Percentiles rank a stretch among this genome's conserved stretches.
These are phyloP conservation scores for Fusarium protoensiforme DNA, from an alignment of 2,329 filamentous ascomycete species.

Conservation along the genomic window DNA sequence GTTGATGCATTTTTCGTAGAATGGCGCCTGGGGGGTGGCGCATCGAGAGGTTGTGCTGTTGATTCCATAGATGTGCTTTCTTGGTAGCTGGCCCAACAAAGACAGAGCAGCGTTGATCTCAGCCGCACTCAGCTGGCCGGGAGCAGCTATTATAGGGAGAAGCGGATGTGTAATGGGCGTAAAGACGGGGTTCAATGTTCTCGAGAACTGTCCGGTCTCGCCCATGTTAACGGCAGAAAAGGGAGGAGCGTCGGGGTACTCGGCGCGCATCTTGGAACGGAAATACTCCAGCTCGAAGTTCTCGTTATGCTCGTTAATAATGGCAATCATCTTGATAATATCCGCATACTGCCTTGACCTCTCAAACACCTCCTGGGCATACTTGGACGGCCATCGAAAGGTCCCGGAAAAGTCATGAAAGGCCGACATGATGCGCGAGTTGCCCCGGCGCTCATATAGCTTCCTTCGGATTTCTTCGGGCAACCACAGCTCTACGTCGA, in stretches of 20 bases:
- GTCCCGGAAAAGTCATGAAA: constrained; percentile 89
- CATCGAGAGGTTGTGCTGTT: constrained; percentile 73
- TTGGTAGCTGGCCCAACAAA: constrained; percentile 82
- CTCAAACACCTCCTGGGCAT: constrained; percentile 78
- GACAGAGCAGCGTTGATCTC: constrained; percentile 86
- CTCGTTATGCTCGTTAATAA: constrained; percentile 83
- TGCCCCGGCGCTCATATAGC: constrained; percentile 77
- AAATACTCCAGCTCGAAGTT: constrained; percentile 94
- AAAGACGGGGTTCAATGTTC: constrained; percentile 86
- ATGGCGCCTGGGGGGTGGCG: constrained; percentile 78
- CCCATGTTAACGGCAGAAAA: constrained; percentile 91
- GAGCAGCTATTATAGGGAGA: constrained; percentile 84
- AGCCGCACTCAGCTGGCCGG: constrained; percentile 85
- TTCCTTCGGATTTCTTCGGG: constrained; percentile 78
- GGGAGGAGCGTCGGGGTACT: constrained; percentile 76
- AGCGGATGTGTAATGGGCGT: constrained; percentile 89
- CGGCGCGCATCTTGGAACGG: constrained; percentile 77
- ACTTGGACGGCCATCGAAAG: constrained; percentile 83
- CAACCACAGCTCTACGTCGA: constrained; percentile 89
- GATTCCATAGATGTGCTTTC: constrained; percentile 83
- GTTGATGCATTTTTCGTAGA: constrained; percentile 87
- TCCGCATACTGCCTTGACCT: constrained; percentile 80
- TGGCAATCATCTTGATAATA: constrained; percentile 91
- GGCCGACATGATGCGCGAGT: constrained; percentile 89
- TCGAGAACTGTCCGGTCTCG: constrained; percentile 84